Percentiles rank a stretch among this genome's conserved stretches.
These are phyloP conservation scores for Phylloporus arenicola DNA, from an alignment of 768 basidiomycete species.

Conservation along the genomic window DNA sequence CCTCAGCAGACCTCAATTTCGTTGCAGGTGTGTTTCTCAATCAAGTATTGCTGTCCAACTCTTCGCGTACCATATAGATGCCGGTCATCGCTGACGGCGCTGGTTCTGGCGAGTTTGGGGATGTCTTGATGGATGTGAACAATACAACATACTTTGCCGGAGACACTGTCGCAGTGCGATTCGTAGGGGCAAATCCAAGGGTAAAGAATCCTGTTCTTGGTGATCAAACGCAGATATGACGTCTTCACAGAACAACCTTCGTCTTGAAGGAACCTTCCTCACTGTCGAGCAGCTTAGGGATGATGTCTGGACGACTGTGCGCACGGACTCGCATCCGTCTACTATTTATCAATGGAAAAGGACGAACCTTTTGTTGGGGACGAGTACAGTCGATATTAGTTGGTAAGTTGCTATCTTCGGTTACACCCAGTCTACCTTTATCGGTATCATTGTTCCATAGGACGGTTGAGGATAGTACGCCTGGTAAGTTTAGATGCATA, in stretches of 20 bases:
- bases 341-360: conserved; percentile 64
- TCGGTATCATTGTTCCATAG: conserved; percentile 25
- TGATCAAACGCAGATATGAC: not conserved
- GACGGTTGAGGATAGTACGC: conserved; percentile 60
- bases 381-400: conserved; percentile 59
- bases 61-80: conserved; percentile 34
- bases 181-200: conserved; percentile 75
- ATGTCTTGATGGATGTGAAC: conserved; percentile 51
- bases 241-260: conserved; percentile 62
- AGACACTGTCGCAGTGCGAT: conserved; percentile 54
- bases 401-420: conserved; percentile 40
- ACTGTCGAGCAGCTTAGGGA: conserved; percentile 51
- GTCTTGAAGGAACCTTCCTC: conserved; percentile 68
- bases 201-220: conserved; percentile 34
- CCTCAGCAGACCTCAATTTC: conserved; percentile 64
- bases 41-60: not conserved
- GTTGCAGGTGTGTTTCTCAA: conserved; percentile 41
- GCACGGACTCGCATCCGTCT: conserved; percentile 76
- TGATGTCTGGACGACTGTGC: conserved; percentile 50
- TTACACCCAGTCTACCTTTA: not conserved
- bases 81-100: conserved; percentile 57
- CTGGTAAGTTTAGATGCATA: conserved; percentile 5
- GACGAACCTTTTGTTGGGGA: conserved; percentile 51
- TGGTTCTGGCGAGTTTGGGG: conserved; percentile 56
- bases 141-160: conserved; percentile 47